Evolutionary conservation across 108 stramenopile genomes (phyloP), one percentile per base, ranked within the genome.

Genomic region (Halocafeteria seosinensis): DNA sequence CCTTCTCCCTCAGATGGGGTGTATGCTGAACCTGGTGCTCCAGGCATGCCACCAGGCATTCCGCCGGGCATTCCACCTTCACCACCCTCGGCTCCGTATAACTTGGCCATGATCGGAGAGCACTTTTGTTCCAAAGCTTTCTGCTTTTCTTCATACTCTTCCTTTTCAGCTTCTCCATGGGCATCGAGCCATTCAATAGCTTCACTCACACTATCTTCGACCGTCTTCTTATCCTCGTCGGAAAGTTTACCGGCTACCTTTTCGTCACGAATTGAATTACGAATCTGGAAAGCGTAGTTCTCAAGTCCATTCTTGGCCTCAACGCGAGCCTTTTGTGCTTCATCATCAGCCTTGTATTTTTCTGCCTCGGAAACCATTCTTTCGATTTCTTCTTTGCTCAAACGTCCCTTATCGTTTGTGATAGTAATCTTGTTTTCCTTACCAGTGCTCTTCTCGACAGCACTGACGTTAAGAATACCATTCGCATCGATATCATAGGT

Each of bases 401-500:
- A 64, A 38, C 88, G 82, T 1, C 88, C 88, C 79, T 84, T 84
- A 58, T 87, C 87, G 60, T 84, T 84, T 62, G 87, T 88, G 67
- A 88, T 89, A 66, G 81, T 81, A 37, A 85, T 86, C 42, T 78
- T 76, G n/a, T 85, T 86, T 51, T 81, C 78, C 57, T 85, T 85
- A n/a, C 84, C 90, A 23, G 89, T 91, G 25, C 78, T 81, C 80
- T 88, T 87, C 55, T 94, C 93, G 60, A 71, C 74, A 25, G 93
- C 93, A 35, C 82, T 71, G 29, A 94, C 93, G 53, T 88, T 62
- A 28, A 94, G 75, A 68, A 94, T 94, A 68, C 90, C 90, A 77
- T 94, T 94, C 62, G 89, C 87, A 71, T 87, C 87, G 33, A 90
- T 77, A 47, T 87, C 87, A 59, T 88, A 90, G 38, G 85, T 83